Evolutionary conservation across 805 yeast genomes (phyloP).

Genomic region (Hanseniaspora lachancei): DNA sequence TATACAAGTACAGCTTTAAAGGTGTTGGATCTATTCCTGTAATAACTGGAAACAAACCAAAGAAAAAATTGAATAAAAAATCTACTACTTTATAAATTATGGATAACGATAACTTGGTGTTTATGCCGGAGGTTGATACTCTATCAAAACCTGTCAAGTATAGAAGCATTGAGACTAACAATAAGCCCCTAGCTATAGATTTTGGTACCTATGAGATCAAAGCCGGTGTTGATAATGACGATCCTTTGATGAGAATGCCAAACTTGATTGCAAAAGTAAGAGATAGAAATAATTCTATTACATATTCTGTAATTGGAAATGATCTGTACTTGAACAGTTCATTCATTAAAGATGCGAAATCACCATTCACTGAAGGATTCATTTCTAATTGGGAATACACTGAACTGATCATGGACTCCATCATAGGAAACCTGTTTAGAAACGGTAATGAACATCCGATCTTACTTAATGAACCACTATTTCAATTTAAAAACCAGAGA

Average conservation of each 20-base stretch:
- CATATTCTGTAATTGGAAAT: slow-evolving; percentile 66
- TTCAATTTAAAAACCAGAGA: slow-evolving; percentile 58
- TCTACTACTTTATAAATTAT: not conserved
- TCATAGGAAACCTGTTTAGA: slow-evolving; percentile 59
- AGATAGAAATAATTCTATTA: slow-evolving; percentile 54
- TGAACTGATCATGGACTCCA: slow-evolving; percentile 71
- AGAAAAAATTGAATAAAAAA: not conserved
- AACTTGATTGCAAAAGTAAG: slow-evolving; percentile 58
- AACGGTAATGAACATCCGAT: slow-evolving; percentile 63
- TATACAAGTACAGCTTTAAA: no score
- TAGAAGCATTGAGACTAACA: not conserved
- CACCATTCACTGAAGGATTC: slow-evolving; percentile 79
- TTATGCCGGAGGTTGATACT: not conserved
- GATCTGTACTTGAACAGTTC: slow-evolving; percentile 64
- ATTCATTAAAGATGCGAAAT: slow-evolving; percentile 51
- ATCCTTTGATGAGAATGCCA: slow-evolving; percentile 45
- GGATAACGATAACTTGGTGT: not conserved
- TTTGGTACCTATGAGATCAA: slow-evolving; percentile 55
- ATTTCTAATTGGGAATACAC: slow-evolving; percentile 86
- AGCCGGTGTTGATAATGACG: slow-evolving; percentile 39
- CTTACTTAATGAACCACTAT: slow-evolving; percentile 66
- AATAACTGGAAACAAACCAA: not conserved
- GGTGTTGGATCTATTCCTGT: no score
- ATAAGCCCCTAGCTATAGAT: slow-evolving; percentile 77
- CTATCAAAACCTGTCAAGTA: not conserved